Percentiles rank a stretch among this genome's conserved stretches.
phyloP scores from a whole-genome alignment of 2,329 filamentous ascomycete genomes.

The Nigrospora sphaerica region DNA sequence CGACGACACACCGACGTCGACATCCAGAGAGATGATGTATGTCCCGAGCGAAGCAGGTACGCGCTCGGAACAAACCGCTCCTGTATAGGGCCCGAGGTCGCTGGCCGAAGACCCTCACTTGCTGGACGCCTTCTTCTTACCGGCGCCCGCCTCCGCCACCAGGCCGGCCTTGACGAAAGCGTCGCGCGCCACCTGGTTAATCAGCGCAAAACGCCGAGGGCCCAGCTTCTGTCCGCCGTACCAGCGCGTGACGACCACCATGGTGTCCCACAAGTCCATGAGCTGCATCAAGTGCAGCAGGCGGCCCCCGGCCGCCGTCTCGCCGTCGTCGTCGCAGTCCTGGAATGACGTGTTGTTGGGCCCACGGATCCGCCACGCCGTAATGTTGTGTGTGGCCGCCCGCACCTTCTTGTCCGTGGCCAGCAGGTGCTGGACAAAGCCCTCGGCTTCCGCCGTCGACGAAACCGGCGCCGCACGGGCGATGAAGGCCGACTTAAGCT shows the following conservation, averaged over 20 bases:
- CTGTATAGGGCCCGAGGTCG: too few relatives aligned
- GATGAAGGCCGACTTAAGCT: conserved; percentile 84
- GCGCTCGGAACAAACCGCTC: too few relatives aligned
- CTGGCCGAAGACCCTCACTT: conserved; percentile 11
- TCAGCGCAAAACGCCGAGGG: conserved; percentile 81
- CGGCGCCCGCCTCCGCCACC: conserved; percentile 43
- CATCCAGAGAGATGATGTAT: too few relatives aligned
- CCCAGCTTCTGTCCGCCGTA: conserved; percentile 89
- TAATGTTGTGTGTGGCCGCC: conserved; percentile 91
- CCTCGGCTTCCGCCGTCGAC: conserved; percentile 63
- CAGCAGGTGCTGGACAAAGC: conserved; percentile 68
- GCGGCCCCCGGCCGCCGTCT: conserved; percentile 82
- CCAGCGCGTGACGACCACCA: conserved; percentile 93
- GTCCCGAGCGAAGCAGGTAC: too few relatives aligned
- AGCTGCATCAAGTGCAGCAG: conserved; percentile 87
- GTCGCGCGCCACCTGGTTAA: conserved; percentile 81
- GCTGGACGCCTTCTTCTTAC: conserved; percentile 34
- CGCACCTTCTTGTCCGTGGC: conserved; percentile 77
- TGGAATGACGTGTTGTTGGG: conserved; percentile 57
- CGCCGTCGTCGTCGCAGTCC: conserved; percentile 94
- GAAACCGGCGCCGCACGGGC: conserved; percentile 67
- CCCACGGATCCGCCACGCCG: conserved; percentile 77
- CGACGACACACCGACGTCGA: too few relatives aligned
- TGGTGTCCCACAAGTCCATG: conserved; percentile 87
- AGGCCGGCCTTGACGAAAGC: conserved; percentile 73